Conservation (phyloP, 1,284 basidiomycete species). For the Ustilago esculenta region DNA sequence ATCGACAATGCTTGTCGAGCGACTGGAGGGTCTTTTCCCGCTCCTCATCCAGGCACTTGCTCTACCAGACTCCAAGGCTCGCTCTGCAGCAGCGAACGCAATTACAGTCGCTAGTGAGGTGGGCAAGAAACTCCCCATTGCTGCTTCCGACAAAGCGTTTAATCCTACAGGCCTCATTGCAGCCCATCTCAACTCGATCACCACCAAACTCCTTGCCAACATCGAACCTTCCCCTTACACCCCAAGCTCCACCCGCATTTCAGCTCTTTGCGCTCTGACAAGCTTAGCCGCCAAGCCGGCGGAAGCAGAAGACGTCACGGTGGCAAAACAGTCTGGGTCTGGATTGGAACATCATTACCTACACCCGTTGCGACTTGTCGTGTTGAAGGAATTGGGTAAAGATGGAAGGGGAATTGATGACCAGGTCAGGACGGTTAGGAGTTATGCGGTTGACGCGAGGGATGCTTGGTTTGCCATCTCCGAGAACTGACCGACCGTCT, state of each 20-base stretch:
- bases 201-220: constrained; percentile 35
- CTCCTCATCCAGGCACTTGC: constrained; percentile 85
- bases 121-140: constrained; percentile 62
- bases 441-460: constrained; percentile 57
- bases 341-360: constrained; percentile 34
- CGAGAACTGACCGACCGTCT: constrained; percentile 23
- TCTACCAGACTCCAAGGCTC: constrained; percentile 77
- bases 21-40: constrained; percentile 77
- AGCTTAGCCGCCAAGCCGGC: constrained; percentile 78
- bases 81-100: constrained; percentile 81
- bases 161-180: constrained; percentile 17
- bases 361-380: constrained; percentile 61
- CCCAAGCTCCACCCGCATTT: constrained; percentile 74
- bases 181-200: constrained; percentile 37
- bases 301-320: constrained; percentile 83
- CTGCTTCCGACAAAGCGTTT: background rate
- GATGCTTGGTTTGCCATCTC: constrained; percentile 55
- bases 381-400: constrained; percentile 77
- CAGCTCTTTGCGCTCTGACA: constrained; percentile 81
- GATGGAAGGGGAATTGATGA: constrained; percentile 57
- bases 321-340: no score
- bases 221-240: constrained; percentile 33
- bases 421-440: constrained; percentile 43
- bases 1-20: constrained; percentile 69
- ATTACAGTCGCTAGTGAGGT: constrained; percentile 75